These are phyloP conservation scores for Hondaea fermentalgiana DNA, from an alignment of 108 stramenopile genomes.

Conservation along the genomic window DNA sequence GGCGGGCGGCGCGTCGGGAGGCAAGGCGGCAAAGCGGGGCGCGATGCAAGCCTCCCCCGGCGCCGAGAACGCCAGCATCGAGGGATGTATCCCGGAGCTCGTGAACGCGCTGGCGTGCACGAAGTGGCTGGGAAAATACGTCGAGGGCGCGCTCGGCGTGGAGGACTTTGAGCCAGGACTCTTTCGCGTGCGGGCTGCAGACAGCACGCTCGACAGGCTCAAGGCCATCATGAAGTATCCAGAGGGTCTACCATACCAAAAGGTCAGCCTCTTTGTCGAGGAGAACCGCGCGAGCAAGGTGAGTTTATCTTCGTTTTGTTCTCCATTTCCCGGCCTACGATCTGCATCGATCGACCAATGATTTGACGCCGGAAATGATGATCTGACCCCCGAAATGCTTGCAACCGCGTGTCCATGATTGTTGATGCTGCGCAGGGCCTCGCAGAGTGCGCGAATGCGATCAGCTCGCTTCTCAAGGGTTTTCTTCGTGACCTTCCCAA, in stretches of 20 bases:
- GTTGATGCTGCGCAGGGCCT: background rate
- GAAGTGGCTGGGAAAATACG: background rate
- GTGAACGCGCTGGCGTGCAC: conserved; percentile 8
- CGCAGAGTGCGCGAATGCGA: background rate
- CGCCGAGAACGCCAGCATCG: background rate
- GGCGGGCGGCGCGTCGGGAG: too few relatives aligned
- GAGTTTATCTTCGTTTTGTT: background rate
- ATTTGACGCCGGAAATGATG: too few relatives aligned
- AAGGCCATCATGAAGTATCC: background rate
- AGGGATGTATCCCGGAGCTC: background rate
- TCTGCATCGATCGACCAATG: too few relatives aligned
- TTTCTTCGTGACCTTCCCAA: background rate
- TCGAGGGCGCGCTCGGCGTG: background rate
- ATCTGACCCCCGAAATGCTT: too few relatives aligned
- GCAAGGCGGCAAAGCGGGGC: too few relatives aligned
- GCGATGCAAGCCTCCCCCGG: too few relatives aligned
- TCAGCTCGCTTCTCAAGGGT: background rate
- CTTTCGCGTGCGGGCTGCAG: background rate
- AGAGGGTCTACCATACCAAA: background rate
- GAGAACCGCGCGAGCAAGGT: background rate
- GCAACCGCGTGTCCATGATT: background rate
- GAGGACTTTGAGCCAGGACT: background rate
- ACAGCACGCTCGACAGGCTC: background rate
- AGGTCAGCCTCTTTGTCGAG: background rate
- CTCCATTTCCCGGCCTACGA: too few relatives aligned